Percentiles rank a stretch among this genome's conserved stretches.
These are phyloP conservation scores for Lepiota venenata DNA, from an alignment of 768 basidiomycete species.

Conservation along the genomic window DNA sequence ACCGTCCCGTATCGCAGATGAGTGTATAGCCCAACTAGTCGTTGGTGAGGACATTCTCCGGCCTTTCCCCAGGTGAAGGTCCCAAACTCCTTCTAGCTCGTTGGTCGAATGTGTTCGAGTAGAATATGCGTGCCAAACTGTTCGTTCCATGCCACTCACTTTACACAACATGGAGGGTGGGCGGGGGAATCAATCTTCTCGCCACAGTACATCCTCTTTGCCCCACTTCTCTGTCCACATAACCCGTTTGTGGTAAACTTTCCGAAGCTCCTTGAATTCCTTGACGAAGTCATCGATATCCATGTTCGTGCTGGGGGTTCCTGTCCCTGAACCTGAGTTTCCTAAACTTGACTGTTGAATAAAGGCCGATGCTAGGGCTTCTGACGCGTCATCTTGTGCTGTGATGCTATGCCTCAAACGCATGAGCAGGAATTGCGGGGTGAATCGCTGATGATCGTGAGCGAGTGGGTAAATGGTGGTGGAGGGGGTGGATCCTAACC, in stretches of 20 bases:
- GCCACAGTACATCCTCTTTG: conserved; percentile 82
- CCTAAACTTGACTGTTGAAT: conserved; percentile 53
- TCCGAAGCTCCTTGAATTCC: conserved; percentile 83
- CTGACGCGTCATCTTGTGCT: conserved; percentile 87
- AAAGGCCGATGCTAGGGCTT: conserved; percentile 80
- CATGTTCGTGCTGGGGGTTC: conserved; percentile 36
- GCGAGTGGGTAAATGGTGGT: not conserved
- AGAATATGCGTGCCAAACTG: no score
- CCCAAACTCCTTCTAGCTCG: no score
- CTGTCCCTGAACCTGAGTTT: conserved; percentile 28
- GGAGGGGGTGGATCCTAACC: conserved; percentile 36
- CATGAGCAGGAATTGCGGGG: conserved; percentile 84
- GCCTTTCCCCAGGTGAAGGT: no score
- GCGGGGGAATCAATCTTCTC: conserved; percentile 47
- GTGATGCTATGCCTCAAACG: conserved; percentile 85
- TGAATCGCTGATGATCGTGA: conserved; percentile 56
- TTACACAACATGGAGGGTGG: not conserved
- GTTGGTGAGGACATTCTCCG: no score
- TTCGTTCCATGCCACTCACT: not conserved
- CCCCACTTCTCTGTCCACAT: conserved; percentile 91
- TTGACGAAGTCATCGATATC: conserved; percentile 86
- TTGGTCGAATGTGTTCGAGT: no score
- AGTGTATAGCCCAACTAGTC: no score
- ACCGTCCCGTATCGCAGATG: not conserved
- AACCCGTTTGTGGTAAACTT: conserved; percentile 89